phyloP scores from a whole-genome alignment of 2,329 filamentous ascomycete species.

The Rachicladosporium sp. region DNA sequence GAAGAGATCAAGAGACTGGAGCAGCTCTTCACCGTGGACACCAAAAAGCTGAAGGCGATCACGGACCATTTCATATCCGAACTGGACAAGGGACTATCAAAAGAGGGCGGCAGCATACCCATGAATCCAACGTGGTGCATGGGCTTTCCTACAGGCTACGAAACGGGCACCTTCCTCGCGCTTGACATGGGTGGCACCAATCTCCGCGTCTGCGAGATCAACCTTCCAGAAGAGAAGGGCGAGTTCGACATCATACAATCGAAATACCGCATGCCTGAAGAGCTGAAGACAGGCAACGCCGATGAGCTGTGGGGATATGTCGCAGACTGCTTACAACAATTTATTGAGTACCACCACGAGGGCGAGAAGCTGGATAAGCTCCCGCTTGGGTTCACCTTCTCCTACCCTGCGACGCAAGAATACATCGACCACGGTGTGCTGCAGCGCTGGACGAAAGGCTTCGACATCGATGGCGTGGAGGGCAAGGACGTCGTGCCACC shows the following conservation, averaged over 20 bases:
- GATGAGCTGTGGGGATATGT: slow-evolving; percentile 93
- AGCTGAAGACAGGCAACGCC: slow-evolving; percentile 71
- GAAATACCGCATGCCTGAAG: slow-evolving; percentile 89
- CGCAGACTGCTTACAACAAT: slow-evolving; percentile 81
- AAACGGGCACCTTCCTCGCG: slow-evolving; percentile 77
- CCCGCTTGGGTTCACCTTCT: slow-evolving; percentile 90
- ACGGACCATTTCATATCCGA: slow-evolving; percentile 82
- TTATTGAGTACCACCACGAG: slow-evolving; percentile 74
- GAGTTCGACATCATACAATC: slow-evolving; percentile 92
- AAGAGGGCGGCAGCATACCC: slow-evolving; percentile 86
- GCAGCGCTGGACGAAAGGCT: slow-evolving; percentile 95
- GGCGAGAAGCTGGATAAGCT: slow-evolving; percentile 51
- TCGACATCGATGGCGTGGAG: slow-evolving; percentile 86
- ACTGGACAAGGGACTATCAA: slow-evolving; percentile 75
- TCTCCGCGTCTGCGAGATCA: slow-evolving; percentile 86
- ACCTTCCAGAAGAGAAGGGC: slow-evolving; percentile 71
- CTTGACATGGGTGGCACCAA: slow-evolving; percentile 97
- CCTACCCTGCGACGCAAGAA: slow-evolving; percentile 84
- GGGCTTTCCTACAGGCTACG: slow-evolving; percentile 72
- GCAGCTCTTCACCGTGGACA: slow-evolving; percentile 67
- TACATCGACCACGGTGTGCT: slow-evolving; percentile 87
- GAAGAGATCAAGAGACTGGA: slow-evolving; percentile 74
- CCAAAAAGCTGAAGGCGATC: slow-evolving; percentile 74
- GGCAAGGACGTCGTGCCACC: slow-evolving; percentile 81
- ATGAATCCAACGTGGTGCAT: slow-evolving; percentile 99